Evolutionary conservation across 441 rosid species (phyloP).

Genomic region (Erodium moschatum): DNA sequence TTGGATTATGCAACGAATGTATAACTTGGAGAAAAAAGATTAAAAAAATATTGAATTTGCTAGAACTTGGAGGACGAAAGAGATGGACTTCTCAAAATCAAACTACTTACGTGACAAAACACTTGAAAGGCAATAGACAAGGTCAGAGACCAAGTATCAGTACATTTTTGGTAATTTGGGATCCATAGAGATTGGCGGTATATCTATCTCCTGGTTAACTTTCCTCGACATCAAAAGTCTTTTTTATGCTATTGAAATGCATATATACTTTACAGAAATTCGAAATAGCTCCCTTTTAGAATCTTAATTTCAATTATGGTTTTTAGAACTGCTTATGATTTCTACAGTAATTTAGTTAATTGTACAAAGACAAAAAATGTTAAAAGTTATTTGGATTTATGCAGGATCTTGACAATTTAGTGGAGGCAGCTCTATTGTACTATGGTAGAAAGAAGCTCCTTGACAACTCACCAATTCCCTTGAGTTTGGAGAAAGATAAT

Average conservation of each 20-base stretch:
- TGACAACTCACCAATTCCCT: constrained; percentile 54
- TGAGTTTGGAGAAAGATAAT: constrained; percentile 68
- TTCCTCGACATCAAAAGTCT: too few relatives aligned
- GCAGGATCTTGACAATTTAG: constrained; percentile 81
- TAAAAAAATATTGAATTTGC: not conserved
- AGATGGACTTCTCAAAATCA: not conserved
- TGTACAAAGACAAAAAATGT: not conserved
- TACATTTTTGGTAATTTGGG: constrained; percentile 3
- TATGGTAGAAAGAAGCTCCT: constrained; percentile 67
- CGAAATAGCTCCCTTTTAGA: not conserved
- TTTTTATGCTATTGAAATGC: too few relatives aligned
- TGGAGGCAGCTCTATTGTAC: constrained; percentile 75
- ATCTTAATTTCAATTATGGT: not conserved
- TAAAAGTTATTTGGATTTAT: not conserved
- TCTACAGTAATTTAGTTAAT: not conserved
- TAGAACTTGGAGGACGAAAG: constrained; percentile 6
- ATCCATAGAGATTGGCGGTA: not conserved
- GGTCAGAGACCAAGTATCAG: not conserved
- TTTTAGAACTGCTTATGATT: not conserved
- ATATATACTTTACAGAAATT: too few relatives aligned
- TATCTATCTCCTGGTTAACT: too few relatives aligned
- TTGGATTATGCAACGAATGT: not conserved
- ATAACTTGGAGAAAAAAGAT: constrained; percentile 4
- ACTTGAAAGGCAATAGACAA: constrained; percentile 1
- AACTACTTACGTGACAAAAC: not conserved